Percentiles rank a stretch among this genome's conserved stretches.
Evolutionary conservation across 2,329 filamentous ascomycete species (phyloP).

Genomic region (Sporothrix dimorphospora): DNA sequence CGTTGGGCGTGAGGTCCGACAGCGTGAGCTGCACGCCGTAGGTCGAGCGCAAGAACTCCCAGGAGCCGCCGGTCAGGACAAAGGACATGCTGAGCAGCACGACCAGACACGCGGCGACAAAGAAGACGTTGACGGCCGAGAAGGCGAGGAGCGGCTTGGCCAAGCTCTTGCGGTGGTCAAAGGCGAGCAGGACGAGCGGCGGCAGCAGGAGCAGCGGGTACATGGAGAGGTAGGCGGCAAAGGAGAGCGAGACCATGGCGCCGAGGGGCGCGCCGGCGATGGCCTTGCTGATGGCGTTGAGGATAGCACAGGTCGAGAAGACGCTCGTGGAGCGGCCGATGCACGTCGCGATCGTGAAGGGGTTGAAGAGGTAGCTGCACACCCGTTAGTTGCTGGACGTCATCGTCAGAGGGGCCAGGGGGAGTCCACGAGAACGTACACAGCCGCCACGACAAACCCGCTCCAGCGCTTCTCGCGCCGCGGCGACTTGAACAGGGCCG

Average conservation of each 20-base stretch:
- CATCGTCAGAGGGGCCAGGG: neutral
- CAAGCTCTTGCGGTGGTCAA: conserved; percentile 57
- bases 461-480: conserved; percentile 75
- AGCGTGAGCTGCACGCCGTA: conserved; percentile 92
- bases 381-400: neutral
- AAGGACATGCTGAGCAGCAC: conserved; percentile 72
- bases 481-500: conserved; percentile 76
- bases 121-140: conserved; percentile 53
- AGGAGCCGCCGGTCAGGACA: conserved; percentile 73
- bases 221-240: conserved; percentile 89
- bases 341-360: conserved; percentile 89
- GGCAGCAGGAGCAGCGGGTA: conserved; percentile 87
- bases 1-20: conserved; percentile 90
- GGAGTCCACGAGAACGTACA: conserved; percentile 54
- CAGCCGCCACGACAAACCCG: conserved; percentile 74
- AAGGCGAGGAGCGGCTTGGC: conserved; percentile 52
- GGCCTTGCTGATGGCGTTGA: conserved; percentile 81
- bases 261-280: conserved; percentile 72
- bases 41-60: conserved; percentile 85
- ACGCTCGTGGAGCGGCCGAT: conserved; percentile 86
- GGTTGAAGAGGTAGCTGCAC: conserved; percentile 85
- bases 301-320: conserved; percentile 85
- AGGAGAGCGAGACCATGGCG: conserved; percentile 80
- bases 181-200: conserved; percentile 78
- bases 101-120: conserved; percentile 59